These are phyloP conservation scores for Phytopythium kandeliae DNA, from an alignment of 352 stramenopile genomes.

Conservation along the genomic window DNA sequence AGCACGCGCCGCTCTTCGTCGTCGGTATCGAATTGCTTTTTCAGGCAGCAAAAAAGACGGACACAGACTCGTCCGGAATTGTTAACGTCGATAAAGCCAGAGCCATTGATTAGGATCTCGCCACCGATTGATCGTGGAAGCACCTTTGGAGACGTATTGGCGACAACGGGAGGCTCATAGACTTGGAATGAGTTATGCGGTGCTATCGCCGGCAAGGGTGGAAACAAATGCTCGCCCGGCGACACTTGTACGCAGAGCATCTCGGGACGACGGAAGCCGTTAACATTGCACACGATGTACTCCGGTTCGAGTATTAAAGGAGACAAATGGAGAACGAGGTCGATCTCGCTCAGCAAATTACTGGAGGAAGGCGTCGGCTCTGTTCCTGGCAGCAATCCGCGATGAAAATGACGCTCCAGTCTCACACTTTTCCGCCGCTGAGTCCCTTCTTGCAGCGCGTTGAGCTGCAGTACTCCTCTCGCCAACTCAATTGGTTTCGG, in stretches of 20 bases:
- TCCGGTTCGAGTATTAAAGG: conserved; percentile 41
- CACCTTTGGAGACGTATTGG: conserved; percentile 33
- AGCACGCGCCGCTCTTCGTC: conserved; percentile 26
- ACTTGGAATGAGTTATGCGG: conserved; percentile 25
- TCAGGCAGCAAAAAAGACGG: conserved; percentile 41
- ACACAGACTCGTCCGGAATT: conserved; percentile 22
- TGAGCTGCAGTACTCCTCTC: conserved; percentile 26
- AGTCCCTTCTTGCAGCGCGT: conserved; percentile 31
- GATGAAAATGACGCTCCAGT: conserved; percentile 55
- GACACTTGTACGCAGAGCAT: conserved; percentile 52
- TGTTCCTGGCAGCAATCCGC: conserved; percentile 14
- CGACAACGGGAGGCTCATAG: conserved; percentile 40
- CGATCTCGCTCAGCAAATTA: conserved; percentile 25
- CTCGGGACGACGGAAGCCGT: conserved; percentile 25
- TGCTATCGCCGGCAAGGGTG: conserved; percentile 13
- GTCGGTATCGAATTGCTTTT: conserved; percentile 17
- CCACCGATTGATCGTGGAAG: conserved; percentile 52
- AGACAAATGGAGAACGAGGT: conserved; percentile 59
- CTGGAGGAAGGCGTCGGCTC: neutral
- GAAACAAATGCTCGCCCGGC: conserved; percentile 45
- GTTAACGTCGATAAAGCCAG: conserved; percentile 34
- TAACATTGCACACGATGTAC: conserved; percentile 25
- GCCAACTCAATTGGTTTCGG: conserved; percentile 38
- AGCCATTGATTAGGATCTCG: conserved; percentile 36
- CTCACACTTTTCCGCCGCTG: conserved; percentile 13